Evolutionary conservation across 1,284 basidiomycete genomes (phyloP).

Genomic region (Ustilago nuda): DNA sequence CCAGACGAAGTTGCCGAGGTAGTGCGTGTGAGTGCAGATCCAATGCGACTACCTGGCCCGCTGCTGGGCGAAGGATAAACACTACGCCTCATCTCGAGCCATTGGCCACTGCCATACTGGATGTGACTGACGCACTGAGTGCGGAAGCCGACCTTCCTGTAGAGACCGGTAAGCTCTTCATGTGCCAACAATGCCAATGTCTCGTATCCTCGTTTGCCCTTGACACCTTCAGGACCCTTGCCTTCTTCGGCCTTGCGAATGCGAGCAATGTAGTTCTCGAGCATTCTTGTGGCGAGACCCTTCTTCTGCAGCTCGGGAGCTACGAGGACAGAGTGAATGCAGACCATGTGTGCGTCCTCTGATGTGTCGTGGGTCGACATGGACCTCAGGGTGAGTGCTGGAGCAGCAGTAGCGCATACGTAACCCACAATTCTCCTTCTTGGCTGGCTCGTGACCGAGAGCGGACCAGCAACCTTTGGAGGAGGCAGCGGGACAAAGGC

Average conservation of each 20-base stretch:
- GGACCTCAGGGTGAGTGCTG: conserved; percentile 58
- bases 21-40: conserved; percentile 31
- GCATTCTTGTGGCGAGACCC: conserved; percentile 55
- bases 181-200: conserved; percentile 61
- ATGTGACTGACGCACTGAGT: conserved; percentile 63
- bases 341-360: conserved; percentile 62
- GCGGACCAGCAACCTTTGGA: conserved; percentile 63
- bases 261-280: conserved; percentile 56
- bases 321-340: conserved; percentile 65
- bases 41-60: conserved; percentile 24
- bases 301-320: conserved; percentile 50
- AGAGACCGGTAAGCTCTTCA: conserved; percentile 59
- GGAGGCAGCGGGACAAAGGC: conserved; percentile 58
- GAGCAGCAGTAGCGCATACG: conserved; percentile 60
- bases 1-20: conserved; percentile 34
- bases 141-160: conserved; percentile 59
- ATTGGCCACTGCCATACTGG: conserved; percentile 55
- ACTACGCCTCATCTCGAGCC: conserved; percentile 66
- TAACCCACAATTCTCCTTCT: conserved; percentile 61
- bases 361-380: conserved; percentile 59
- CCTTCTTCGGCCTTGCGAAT: conserved; percentile 51
- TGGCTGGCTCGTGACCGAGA: conserved; percentile 42
- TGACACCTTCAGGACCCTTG: conserved; percentile 40
- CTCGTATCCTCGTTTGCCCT: conserved; percentile 61
- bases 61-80: conserved; percentile 42